Evolutionary conservation across 2,329 filamentous ascomycete genomes (phyloP).

Genomic region (Falciphora oryzae): DNA sequence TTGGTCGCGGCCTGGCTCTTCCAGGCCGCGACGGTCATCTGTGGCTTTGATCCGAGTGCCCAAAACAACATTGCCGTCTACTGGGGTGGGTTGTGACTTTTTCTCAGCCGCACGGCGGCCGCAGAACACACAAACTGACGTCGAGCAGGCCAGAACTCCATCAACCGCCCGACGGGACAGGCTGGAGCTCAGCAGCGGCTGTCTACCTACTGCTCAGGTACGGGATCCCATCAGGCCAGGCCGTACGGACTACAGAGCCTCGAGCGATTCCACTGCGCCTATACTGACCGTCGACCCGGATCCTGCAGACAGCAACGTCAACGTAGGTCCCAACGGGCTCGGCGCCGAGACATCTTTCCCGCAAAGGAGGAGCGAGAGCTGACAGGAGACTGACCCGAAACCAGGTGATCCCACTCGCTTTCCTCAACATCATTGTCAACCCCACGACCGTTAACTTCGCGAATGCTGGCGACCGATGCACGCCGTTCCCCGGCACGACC

Average conservation of each 20-base stretch:
- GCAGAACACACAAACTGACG: background rate
- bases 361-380: background rate
- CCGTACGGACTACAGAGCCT: background rate
- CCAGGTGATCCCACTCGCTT: constrained; percentile 59
- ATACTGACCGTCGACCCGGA: background rate
- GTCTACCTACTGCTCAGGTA: constrained; percentile 53
- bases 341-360: too few species aligned
- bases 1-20: background rate
- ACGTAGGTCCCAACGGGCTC: constrained; percentile 28
- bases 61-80: constrained; percentile 56
- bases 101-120: background rate
- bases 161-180: constrained; percentile 36
- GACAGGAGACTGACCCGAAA: constrained; percentile 13
- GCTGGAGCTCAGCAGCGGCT: constrained; percentile 48
- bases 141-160: constrained; percentile 54
- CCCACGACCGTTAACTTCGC: constrained; percentile 57
- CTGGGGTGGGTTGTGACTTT: constrained; percentile 45
- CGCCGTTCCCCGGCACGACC: constrained; percentile 48
- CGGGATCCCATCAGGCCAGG: constrained; percentile 19
- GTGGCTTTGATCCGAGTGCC: constrained; percentile 40
- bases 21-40: constrained; percentile 18
- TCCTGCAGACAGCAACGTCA: constrained; percentile 29
- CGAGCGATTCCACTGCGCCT: background rate
- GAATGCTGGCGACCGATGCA: constrained; percentile 57
- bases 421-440: constrained; percentile 52